Base-by-base conservation (phyloP, 345 rosid genomes). In the Eucalyptus sp. region DNA sequence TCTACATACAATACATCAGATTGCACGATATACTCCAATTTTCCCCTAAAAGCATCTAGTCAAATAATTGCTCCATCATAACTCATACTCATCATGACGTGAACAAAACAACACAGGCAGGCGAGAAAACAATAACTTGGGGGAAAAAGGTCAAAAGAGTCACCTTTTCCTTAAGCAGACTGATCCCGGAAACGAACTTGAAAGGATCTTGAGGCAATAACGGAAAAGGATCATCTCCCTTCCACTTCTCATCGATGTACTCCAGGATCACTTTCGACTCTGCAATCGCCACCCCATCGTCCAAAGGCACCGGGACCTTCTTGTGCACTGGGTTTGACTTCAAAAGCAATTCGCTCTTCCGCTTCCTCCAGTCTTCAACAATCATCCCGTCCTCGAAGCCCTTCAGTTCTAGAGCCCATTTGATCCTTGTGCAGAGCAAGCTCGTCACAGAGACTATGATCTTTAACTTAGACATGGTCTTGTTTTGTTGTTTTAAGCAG, bases 391-490 rank as follows among this genome's bases (percentile, higher is more conserved):
- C 89, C 18, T 87, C 85, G 7, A 90, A 80, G 10, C 90, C 92
- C 88, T 92, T 92, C 13, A 91, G 85, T 89, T 43, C 86, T 37
- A 89, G 64, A 6, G 93, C 91, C 92, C 93, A 90, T 80, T 89
- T 90, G 5, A 91, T 83, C 51, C 92, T 88, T 37, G 83, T 43
- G 68, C 93, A 86, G 71, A 88, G 56, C 0, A 51, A 51, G 22
- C 22, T 51, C 9, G 56, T 51, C 56, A 0, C 4, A 51, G 56
- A 51, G 56, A 51, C 56, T 51, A 51, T 51, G 22, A 17, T 51
- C 22, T 51, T 3, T 51, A 51, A 51, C 56, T 51, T 0, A 51
- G 56, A 88, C 87, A 62, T 62, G 33, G 15, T 62, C 4, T 27
- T 62, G 68, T 62, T 27, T 62, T 27, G 31, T 27, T 0, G 68